Evolutionary conservation across 202 grass and related monocot species (phyloP).

Genomic region (Zizania palustris): DNA sequence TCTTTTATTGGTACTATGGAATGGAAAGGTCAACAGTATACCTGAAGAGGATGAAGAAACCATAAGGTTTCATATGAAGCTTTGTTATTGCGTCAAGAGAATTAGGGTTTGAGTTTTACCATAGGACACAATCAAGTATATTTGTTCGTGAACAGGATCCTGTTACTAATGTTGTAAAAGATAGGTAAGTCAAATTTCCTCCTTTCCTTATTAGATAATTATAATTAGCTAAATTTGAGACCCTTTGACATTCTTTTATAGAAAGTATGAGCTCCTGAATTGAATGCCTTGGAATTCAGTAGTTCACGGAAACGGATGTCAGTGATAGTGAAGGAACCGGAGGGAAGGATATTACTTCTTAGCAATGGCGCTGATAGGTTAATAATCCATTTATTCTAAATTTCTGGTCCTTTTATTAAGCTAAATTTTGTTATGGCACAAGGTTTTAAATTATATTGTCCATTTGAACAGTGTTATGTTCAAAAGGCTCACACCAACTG

Average conservation of each 20-base stretch:
- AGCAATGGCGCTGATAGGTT: conserved; percentile 97
- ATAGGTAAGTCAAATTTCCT: conserved; percentile 54
- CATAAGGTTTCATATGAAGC: conserved; percentile 88
- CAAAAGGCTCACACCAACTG: conserved; percentile 63
- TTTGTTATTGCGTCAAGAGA: conserved; percentile 94
- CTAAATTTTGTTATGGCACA: conserved; percentile 12
- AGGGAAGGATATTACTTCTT: conserved; percentile 79
- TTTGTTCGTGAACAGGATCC: conserved; percentile 74
- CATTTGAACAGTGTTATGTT: conserved; percentile 85
- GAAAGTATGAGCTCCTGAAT: conserved; percentile 81
- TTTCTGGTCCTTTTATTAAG: conserved; percentile 29
- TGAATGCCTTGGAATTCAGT: conserved; percentile 94
- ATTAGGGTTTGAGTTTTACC: conserved; percentile 96
- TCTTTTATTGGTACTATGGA: conserved; percentile 94
- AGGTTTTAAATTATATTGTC: conserved; percentile 40
- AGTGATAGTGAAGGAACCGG: conserved; percentile 78
- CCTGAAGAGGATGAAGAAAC: conserved; percentile 81
- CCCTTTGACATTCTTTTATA: conserved; percentile 42
- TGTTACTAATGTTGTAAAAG: conserved; percentile 19
- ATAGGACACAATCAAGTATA: conserved; percentile 75
- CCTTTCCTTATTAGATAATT: conserved; percentile 37
- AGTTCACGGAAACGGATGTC: conserved; percentile 92
- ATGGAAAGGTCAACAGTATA: conserved; percentile 56
- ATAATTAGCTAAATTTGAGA: conserved; percentile 36
- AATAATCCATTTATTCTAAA: conserved; percentile 38